A percentile compares a stretch with the other conserved stretches of the same genome.
phyloP scores from a whole-genome alignment of 257 asterid genomes.

The Paraleonurus japonicus region DNA sequence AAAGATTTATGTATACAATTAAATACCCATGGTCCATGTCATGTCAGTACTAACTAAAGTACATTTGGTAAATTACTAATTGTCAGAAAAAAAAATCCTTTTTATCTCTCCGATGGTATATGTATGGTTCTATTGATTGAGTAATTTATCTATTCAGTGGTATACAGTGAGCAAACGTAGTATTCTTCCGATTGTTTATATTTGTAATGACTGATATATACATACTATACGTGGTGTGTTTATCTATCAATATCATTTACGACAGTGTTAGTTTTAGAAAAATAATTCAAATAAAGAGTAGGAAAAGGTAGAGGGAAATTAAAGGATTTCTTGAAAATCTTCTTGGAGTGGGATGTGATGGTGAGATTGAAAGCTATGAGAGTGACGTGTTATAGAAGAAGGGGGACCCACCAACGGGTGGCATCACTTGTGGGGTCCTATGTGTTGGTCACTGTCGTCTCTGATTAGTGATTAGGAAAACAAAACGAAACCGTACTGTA shows the following conservation, averaged over 20 bases:
- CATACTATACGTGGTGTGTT: no score
- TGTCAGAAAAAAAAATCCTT: no score
- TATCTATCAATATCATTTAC: no score
- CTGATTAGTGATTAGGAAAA: conserved; percentile 14
- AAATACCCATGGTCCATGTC: not conserved
- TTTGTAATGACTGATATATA: not conserved
- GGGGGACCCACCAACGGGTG: conserved; percentile 41
- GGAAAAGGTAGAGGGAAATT: conserved; percentile 10
- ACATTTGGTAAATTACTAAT: not conserved
- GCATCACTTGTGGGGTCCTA: conserved; percentile 34
- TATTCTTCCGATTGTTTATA: not conserved
- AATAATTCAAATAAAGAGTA: not conserved
- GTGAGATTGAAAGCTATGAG: conserved; percentile 33
- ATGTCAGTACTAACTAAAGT: not conserved
- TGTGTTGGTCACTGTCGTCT: conserved; percentile 26
- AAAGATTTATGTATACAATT: not conserved
- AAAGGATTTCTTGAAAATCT: conserved; percentile 11
- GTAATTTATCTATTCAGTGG: no score
- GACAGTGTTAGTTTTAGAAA: not conserved
- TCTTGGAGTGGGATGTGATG: conserved; percentile 16
- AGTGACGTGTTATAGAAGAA: conserved; percentile 30
- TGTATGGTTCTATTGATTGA: no score
- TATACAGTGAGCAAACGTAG: no score
- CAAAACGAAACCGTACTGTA: conserved; percentile 31
- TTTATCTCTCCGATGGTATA: no score